Evolutionary conservation across 1,139 yeast species (phyloP).

Genomic region (Yamadazyma buinensis): DNA sequence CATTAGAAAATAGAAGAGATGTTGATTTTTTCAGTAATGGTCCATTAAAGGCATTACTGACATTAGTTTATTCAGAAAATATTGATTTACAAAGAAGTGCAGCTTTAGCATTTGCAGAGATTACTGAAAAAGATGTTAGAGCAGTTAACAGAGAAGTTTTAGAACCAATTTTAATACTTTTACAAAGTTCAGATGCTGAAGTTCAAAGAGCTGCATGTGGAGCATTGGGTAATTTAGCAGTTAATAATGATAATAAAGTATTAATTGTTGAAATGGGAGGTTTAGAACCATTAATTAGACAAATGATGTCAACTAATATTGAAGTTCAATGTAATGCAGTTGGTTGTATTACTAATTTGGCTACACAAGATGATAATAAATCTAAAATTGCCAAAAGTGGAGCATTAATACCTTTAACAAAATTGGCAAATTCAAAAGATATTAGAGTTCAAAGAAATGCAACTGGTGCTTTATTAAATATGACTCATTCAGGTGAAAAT

Average conservation of each 20-base stretch:
- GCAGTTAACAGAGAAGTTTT: slow-evolving; percentile 88
- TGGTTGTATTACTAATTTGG: slow-evolving; percentile 96
- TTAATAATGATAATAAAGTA: slow-evolving; percentile 88
- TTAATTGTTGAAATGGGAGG: slow-evolving; percentile 98
- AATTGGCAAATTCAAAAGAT: slow-evolving; percentile 90
- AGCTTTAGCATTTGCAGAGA: slow-evolving; percentile 97
- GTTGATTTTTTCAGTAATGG: slow-evolving; percentile 93
- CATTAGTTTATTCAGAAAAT: slow-evolving; percentile 91
- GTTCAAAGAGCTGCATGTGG: slow-evolving; percentile 99
- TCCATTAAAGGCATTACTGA: slow-evolving; percentile 83
- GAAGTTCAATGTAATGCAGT: slow-evolving; percentile 99
- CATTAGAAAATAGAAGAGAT: slow-evolving; percentile 77
- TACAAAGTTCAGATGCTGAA: slow-evolving; percentile 87
- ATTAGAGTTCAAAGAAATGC: slow-evolving; percentile 97
- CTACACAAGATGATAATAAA: slow-evolving; percentile 98
- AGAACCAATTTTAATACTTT: slow-evolving; percentile 84
- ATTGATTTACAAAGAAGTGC: slow-evolving; percentile 95
- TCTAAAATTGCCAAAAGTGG: slow-evolving; percentile 95
- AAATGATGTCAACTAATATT: slow-evolving; percentile 94
- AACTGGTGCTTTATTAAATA: slow-evolving; percentile 93
- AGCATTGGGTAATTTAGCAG: slow-evolving; percentile 95
- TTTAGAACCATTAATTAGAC: slow-evolving; percentile 89
- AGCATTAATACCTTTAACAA: slow-evolving; percentile 91
- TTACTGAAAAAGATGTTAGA: slow-evolving; percentile 91
- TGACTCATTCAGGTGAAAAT: slow-evolving; percentile 97